phyloP scores from a whole-genome alignment of 2,329 filamentous ascomycete genomes.

The Botrytis sinoallii region DNA sequence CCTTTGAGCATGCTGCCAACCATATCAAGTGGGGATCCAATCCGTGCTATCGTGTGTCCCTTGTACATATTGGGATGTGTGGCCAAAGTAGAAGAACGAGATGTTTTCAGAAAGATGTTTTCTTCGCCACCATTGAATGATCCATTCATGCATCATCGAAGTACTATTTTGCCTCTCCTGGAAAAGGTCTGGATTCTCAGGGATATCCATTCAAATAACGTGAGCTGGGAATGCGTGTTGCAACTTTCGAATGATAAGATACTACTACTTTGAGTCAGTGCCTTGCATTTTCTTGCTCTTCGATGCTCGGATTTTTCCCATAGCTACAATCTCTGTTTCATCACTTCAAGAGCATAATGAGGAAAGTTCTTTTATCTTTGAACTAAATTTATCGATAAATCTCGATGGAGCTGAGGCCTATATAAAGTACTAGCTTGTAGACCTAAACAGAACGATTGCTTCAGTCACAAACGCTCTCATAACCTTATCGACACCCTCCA shows the following conservation, averaged over 20 bases:
- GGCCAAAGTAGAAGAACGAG: constrained; percentile 28
- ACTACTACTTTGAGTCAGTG: not conserved
- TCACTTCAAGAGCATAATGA: too few species aligned
- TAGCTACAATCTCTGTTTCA: too few species aligned
- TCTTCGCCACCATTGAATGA: constrained; percentile 30
- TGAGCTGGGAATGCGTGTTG: constrained; percentile 15
- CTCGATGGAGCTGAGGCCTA: too few species aligned
- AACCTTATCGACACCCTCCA: too few species aligned
- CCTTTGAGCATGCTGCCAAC: constrained; percentile 29
- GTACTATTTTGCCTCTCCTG: constrained; percentile 31
- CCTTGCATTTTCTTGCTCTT: not conserved
- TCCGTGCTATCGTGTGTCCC: constrained; percentile 30
- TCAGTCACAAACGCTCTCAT: too few species aligned
- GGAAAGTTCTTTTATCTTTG: too few species aligned
- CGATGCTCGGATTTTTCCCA: not conserved
- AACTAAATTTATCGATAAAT: too few species aligned
- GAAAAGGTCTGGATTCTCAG: constrained; percentile 30
- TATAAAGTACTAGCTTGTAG: too few species aligned
- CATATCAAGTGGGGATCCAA: constrained; percentile 21
- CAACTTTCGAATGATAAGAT: constrained; percentile 5
- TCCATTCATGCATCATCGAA: constrained; percentile 31
- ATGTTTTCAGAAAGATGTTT: constrained; percentile 31
- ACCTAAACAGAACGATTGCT: too few species aligned
- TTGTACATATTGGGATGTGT: constrained; percentile 32
- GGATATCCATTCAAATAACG: constrained; percentile 16